Base-by-base conservation (phyloP, 257 asterid genomes). In the Fraxinus excelsior region DNA sequence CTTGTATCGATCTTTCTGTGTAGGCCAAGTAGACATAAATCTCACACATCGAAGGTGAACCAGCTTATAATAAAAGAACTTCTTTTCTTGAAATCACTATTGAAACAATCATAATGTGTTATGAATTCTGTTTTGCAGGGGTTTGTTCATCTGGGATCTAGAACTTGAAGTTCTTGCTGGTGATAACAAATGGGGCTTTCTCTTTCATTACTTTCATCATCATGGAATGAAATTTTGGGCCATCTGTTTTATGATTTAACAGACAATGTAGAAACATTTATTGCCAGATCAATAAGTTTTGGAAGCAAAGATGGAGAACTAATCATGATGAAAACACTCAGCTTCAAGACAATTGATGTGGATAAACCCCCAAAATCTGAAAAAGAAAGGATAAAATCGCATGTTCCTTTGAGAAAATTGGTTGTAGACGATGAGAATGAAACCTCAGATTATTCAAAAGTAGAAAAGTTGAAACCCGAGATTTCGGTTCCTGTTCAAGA, bases 281-380 rank as follows among this genome's bases (percentile, higher is more conserved):
- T 89, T 29, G 87, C 86, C 19, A 85, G 86, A 82, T 87, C 91
- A 28, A 65, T 83, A n/a, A 87, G 88, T 75, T 84, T 80, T 73
- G 91, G 88, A 7, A 83, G 86, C 77, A 83, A 67, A 84, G 85
- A 78, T 18, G 78, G 83, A 29, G 88, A 85, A 46, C 7, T 70
- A 53, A 71, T 82, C 19, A 16, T 83, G 51, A 79, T 53, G 67
- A 60, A 60, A 76, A 44, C 87, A 76, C 60, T 25, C 12, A 85
- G 87, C 81, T 86, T 83, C 83, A 82, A 79, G 74, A 79, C 35
- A 46, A 74, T 56, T 70, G 69, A 79, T 7, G 16, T 32, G 23
- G 72, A 80, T 18, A 74, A 71, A 62, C 40, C 53, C 58, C 73
- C 53, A 10, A 83, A 71, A 26, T 12, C 80, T 13, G 80, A 77